Percentiles rank a stretch among this genome's conserved stretches.
Conservation (phyloP, 345 rosid species). For the Rhodomyrtus tomentosa region DNA sequence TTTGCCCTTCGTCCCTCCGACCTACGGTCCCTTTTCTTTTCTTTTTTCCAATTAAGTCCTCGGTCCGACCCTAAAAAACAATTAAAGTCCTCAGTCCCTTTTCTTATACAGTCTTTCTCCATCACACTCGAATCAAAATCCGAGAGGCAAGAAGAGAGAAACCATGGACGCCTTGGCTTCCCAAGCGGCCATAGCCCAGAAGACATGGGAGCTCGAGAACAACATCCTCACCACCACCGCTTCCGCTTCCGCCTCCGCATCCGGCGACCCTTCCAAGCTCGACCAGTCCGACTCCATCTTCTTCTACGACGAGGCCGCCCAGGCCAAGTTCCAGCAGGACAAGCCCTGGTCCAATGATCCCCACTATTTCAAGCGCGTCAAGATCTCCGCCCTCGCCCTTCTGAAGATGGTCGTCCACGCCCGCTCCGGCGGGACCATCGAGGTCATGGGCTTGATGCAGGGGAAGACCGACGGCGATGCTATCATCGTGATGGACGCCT, state of each 20-base stretch:
- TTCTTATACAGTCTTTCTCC: background rate
- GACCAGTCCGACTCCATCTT: slow-evolving; percentile 58
- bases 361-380: slow-evolving; percentile 94
- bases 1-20: background rate
- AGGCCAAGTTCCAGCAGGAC: slow-evolving; percentile 66
- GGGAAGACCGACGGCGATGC: slow-evolving; percentile 96
- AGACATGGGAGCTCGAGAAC: slow-evolving; percentile 98
- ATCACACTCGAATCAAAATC: background rate
- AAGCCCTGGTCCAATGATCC: slow-evolving; percentile 94
- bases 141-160: background rate
- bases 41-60: background rate
- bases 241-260: slow-evolving; percentile 11
- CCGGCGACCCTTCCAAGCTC: slow-evolving; percentile 15
- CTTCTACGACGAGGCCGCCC: slow-evolving; percentile 65
- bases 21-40: background rate
- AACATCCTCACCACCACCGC: slow-evolving; percentile 30
- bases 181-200: slow-evolving; percentile 58
- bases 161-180: slow-evolving; percentile 34
- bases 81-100: background rate
- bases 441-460: slow-evolving; percentile 99
- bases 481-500: slow-evolving; percentile 98
- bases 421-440: slow-evolving; percentile 98
- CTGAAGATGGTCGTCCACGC: slow-evolving; percentile 99
- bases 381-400: slow-evolving; percentile 94
- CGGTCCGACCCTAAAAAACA: background rate